These are phyloP conservation scores for Cyclotella cryptica DNA, from an alignment of 108 stramenopile genomes.

Conservation along the genomic window DNA sequence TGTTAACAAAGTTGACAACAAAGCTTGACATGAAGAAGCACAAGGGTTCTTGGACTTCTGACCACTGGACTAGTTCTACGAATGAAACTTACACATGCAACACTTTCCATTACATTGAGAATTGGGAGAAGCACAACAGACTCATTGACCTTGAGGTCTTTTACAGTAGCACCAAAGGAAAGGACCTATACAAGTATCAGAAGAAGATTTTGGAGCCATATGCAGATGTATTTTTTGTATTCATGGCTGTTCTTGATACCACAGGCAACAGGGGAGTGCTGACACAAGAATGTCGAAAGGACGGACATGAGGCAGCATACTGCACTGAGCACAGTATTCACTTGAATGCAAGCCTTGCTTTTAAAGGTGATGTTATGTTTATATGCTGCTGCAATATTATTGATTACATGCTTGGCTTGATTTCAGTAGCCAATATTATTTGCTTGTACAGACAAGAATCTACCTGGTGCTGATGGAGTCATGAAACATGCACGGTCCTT, in stretches of 20 bases:
- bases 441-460: background rate
- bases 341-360: conserved; percentile 5
- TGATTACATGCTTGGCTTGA: background rate
- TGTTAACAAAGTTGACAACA: too few species aligned
- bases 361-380: background rate
- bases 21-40: too few species aligned
- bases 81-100: background rate
- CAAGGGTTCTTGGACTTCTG: conserved; percentile 8
- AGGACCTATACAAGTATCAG: background rate
- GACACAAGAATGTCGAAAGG: background rate
- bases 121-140: background rate
- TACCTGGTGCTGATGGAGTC: conserved; percentile 8
- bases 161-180: background rate
- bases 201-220: background rate
- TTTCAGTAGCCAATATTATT: background rate
- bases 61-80: background rate
- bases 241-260: conserved; percentile 2
- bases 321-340: conserved; percentile 12
- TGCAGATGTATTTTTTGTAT: background rate
- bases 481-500: background rate
- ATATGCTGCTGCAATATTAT: too few species aligned
- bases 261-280: conserved; percentile 6
- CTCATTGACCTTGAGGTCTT: conserved; percentile 1
- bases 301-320: background rate
- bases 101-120: background rate